A percentile compares a stretch with the other conserved stretches of the same genome.
These are phyloP conservation scores for Penicillium sp. DNA, from an alignment of 2,329 filamentous ascomycete genomes.

Conservation along the genomic window DNA sequence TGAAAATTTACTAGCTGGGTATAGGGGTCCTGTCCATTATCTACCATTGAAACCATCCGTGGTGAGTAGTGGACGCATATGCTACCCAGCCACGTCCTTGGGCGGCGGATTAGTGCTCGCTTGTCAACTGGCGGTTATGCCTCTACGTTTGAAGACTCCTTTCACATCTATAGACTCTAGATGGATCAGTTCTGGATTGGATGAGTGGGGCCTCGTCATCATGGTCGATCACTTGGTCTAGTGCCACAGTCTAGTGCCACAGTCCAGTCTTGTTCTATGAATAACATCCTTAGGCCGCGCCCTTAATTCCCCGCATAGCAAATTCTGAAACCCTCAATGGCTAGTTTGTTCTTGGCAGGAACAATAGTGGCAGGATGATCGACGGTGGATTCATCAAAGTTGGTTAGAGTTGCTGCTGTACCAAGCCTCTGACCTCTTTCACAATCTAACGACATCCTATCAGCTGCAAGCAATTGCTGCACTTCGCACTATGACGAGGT, in stretches of 20 bases:
- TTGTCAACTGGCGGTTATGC: background rate
- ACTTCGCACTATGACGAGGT: background rate
- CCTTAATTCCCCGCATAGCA: conserved; percentile 8
- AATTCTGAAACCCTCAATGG: background rate
- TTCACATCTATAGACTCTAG: background rate
- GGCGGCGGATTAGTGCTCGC: background rate
- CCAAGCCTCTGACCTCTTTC: background rate
- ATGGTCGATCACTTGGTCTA: conserved; percentile 6
- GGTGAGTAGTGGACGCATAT: background rate
- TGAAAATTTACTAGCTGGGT: background rate
- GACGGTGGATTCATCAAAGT: background rate
- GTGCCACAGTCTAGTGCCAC: background rate
- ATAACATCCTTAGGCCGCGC: background rate
- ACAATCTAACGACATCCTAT: conserved; percentile 3
- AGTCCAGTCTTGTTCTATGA: background rate
- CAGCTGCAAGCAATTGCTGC: background rate
- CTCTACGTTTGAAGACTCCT: background rate
- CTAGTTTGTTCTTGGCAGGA: conserved; percentile 4
- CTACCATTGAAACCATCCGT: background rate
- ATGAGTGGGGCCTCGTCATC: conserved; percentile 10
- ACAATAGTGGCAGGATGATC: background rate
- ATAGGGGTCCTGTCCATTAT: background rate
- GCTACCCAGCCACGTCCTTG: background rate
- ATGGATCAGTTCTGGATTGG: background rate
- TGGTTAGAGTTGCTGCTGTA: background rate